Percentiles rank a stretch among this genome's conserved stretches.
phyloP scores from a whole-genome alignment of 306 rosid species.

The Gastrolobium bilobum region DNA sequence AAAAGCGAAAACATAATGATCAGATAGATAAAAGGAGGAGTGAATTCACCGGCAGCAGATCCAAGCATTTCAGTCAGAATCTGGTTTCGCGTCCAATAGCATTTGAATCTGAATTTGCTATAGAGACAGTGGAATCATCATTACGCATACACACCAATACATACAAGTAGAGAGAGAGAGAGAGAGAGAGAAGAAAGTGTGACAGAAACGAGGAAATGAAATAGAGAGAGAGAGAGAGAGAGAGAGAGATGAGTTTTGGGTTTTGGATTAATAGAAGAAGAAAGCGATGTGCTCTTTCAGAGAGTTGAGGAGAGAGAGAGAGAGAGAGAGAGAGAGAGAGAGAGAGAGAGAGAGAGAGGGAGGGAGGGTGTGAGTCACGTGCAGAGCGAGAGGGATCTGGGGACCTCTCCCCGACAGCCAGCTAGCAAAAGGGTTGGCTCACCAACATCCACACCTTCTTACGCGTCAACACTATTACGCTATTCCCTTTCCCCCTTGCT shows the following conservation, averaged over 20 bases:
- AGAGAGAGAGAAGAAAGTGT: constrained; percentile 38
- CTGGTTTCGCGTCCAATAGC: constrained; percentile 46
- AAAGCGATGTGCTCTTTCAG: constrained; percentile 59
- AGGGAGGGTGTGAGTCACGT: constrained; percentile 77
- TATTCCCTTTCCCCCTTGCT: neutral
- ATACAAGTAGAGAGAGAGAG: neutral
- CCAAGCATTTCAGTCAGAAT: constrained; percentile 65
- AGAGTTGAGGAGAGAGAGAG: constrained; percentile 36
- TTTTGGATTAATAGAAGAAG: constrained; percentile 57
- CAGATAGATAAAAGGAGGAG: constrained; percentile 26
- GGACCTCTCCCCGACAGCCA: constrained; percentile 97
- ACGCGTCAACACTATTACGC: constrained; percentile 71
- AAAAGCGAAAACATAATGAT: constrained; percentile 6
- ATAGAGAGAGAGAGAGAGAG: constrained; percentile 28
- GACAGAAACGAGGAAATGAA: constrained; percentile 38
- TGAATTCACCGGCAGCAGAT: constrained; percentile 80
- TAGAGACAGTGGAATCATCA: constrained; percentile 27
- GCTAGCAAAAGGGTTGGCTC: constrained; percentile 96
- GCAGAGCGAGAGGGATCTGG: constrained; percentile 70
- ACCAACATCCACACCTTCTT: constrained; percentile 94
- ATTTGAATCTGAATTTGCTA: constrained; percentile 61
- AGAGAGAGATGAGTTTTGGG: constrained; percentile 55
- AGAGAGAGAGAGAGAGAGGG: constrained; percentile 29
- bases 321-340: constrained; percentile 36
- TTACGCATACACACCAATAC: neutral